phyloP scores from a whole-genome alignment of 768 basidiomycete species.

The Rhizopogon vulgaris region DNA sequence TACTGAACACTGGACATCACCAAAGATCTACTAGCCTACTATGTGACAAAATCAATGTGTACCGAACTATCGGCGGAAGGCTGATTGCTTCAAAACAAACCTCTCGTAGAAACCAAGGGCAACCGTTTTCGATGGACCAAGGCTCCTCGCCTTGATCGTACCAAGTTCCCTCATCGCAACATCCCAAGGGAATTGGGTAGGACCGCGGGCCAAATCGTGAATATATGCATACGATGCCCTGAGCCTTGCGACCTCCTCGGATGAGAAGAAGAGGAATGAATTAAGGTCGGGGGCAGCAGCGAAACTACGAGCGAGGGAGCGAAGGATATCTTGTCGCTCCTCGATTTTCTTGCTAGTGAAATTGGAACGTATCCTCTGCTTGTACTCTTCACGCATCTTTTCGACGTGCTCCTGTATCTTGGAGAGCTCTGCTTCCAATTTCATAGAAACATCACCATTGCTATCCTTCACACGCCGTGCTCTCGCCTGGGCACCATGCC shows the following conservation, averaged over 20 bases:
- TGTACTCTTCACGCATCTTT: slow-evolving; percentile 21
- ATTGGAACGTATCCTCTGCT: slow-evolving; percentile 12
- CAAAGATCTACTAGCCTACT: not conserved
- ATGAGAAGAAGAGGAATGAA: slow-evolving; percentile 21
- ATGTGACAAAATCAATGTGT: not conserved
- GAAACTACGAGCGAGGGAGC: slow-evolving; percentile 38
- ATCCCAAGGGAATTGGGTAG: slow-evolving; percentile 44
- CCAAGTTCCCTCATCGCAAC: slow-evolving; percentile 50
- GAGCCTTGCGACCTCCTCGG: slow-evolving; percentile 27
- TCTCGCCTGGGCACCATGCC: slow-evolving; percentile 25
- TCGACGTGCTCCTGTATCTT: slow-evolving; percentile 37
- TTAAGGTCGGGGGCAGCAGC: slow-evolving; percentile 22
- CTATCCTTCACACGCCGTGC: slow-evolving; percentile 10
- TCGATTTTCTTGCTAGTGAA: slow-evolving; percentile 39
- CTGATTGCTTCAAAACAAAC: slow-evolving; percentile 23
- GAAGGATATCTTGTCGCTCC: slow-evolving; percentile 41
- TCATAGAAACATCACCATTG: slow-evolving; percentile 7
- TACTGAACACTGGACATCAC: not conserved
- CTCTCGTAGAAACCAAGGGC: slow-evolving; percentile 39
- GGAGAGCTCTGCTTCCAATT: slow-evolving; percentile 28
- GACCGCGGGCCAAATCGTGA: slow-evolving; percentile 21
- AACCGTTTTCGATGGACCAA: slow-evolving; percentile 35
- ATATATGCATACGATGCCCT: slow-evolving; percentile 50
- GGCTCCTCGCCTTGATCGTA: slow-evolving; percentile 43
- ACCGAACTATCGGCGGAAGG: not conserved